These are phyloP conservation scores for Lentinus tigrinus DNA, from an alignment of 768 basidiomycete species.

Conservation along the genomic window DNA sequence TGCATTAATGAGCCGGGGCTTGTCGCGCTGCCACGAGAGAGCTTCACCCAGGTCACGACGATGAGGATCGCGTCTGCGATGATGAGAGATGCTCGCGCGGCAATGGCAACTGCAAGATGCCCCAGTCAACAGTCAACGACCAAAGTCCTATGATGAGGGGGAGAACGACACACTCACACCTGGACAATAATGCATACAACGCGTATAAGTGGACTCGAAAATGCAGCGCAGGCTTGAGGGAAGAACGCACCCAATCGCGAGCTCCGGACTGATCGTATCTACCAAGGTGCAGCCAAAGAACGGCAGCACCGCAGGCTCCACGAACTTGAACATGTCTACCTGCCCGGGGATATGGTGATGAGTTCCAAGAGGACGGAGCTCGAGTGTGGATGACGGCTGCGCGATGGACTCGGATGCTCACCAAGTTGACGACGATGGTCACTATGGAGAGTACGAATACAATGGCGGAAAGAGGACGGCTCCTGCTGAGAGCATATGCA, in stretches of 20 bases:
- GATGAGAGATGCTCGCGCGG: background rate
- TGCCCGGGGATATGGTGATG: too few species aligned
- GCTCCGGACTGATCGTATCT: background rate
- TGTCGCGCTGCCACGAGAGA: background rate
- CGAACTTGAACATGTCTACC: background rate
- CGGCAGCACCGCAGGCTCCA: background rate
- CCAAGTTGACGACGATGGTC: background rate
- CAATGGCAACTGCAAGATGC: background rate
- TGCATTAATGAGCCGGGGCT: background rate
- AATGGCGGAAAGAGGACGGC: background rate
- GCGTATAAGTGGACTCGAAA: too few species aligned
- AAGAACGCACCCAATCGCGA: background rate
- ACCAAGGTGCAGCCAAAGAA: background rate
- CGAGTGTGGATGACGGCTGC: background rate
- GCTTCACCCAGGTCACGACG: background rate
- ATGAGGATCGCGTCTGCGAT: background rate
- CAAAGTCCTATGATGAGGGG: too few species aligned
- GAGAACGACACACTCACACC: too few species aligned
- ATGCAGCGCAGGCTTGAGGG: too few species aligned
- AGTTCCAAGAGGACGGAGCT: too few species aligned
- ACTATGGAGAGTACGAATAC: background rate
- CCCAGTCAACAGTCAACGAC: too few species aligned
- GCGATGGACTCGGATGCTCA: background rate
- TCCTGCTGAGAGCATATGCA: background rate
- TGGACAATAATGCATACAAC: too few species aligned